Evolutionary conservation across 352 stramenopile genomes (phyloP).

Genomic region (Pythium utonaiense): DNA sequence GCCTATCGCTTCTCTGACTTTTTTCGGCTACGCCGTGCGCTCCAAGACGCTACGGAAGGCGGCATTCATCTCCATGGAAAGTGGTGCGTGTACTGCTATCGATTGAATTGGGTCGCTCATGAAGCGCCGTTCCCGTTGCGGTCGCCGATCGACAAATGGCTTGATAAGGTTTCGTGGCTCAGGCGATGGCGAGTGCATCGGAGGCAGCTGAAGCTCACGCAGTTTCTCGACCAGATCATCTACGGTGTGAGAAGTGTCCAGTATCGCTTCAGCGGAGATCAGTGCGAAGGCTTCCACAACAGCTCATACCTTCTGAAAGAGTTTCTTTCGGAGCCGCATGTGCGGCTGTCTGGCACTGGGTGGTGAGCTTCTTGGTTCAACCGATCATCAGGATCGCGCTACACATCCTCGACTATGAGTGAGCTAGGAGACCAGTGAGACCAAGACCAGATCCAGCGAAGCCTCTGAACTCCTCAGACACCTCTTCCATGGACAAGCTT

Average conservation of each 20-base stretch:
- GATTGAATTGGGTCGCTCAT: constrained; percentile 35
- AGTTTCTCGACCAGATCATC: constrained; percentile 48
- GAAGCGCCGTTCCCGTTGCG: constrained; percentile 46
- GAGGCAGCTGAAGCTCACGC: constrained; percentile 30
- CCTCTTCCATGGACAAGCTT: no score
- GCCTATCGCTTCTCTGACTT: constrained; percentile 57
- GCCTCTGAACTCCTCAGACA: no score
- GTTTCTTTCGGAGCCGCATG: constrained; percentile 43
- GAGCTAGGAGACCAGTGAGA: no score
- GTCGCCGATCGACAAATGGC: constrained; percentile 14
- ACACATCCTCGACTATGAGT: no score
- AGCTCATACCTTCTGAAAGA: constrained; percentile 48
- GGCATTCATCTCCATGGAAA: constrained; percentile 39
- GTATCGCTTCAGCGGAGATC: constrained; percentile 39
- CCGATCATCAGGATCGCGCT: no score
- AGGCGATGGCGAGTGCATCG: constrained; percentile 19
- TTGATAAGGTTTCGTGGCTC: constrained; percentile 4
- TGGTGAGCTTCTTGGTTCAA: constrained; percentile 14
- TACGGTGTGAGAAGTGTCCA: constrained; percentile 41
- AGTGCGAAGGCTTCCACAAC: constrained; percentile 43
- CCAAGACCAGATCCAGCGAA: no score
- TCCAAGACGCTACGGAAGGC: constrained; percentile 26
- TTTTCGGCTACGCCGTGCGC: constrained; percentile 32
- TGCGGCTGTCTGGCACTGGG: constrained; percentile 6
- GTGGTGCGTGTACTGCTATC: constrained; percentile 58